Base-by-base conservation (phyloP, 2,329 filamentous ascomycete genomes). In the Aspergillus sergii region DNA sequence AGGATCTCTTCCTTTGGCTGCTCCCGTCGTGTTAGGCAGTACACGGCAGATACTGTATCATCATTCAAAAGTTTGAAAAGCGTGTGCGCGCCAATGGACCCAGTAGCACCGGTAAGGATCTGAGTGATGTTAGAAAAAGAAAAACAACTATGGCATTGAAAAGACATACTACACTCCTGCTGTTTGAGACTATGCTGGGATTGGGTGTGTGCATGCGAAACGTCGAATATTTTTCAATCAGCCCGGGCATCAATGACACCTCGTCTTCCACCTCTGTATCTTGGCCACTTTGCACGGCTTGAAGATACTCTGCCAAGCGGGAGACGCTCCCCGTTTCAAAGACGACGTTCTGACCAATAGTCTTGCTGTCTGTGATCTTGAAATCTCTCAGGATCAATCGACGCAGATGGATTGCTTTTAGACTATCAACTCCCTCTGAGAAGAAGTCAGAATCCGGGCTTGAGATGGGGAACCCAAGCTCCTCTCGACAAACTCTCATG, bases 151-250 rank as follows among this genome's bases (percentile, higher is more conserved):
- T 9, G 9, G 8, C 7, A 4, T 14, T 8, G 12, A 30, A 14
- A 9, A 16, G 16, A 59, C 72, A 59, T 64, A 75, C 73, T 30
- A 74, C 72, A 30, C 69, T 66, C 9, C 66, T 69, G 0, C 30
- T 58, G 2, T 21, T 60, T 1, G 66, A 23, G 46, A 75, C 73
- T 46, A 60, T 55, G 10, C 73, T 69, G 10, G 66, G 59, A 36
- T 72, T 66, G 1, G 71, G 68, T 1, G 56, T 62, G 34, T 75
- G 71, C 36, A 55, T 51, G n/a, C 72, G 63, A 65, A 85, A 85
- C 2, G 68, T 66, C 16, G 82, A 78, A 63, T 83, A 84, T 59
- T 82, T 76, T 8, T 80, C 70, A 16, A 85, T 81, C 55, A 87
- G 70, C 2, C 76, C 70, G 30, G 76, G 68, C 81, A 83, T 85